Base-by-base conservation (phyloP, 2,329 filamentous ascomycete genomes). In the Alternaria postmessia region DNA sequence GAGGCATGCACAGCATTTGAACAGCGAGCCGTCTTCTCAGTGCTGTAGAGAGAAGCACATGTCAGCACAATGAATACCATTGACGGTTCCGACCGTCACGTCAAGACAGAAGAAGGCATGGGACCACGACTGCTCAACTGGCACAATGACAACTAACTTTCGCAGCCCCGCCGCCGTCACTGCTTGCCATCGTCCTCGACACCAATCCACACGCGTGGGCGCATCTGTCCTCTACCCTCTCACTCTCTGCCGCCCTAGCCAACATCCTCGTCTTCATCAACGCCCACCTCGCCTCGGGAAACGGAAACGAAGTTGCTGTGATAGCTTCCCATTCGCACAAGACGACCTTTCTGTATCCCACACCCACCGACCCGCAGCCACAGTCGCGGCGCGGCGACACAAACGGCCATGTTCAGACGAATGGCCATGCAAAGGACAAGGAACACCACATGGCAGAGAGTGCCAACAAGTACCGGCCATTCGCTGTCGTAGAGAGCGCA, bases 191-290 rank as follows among this genome's bases (percentile, higher is more conserved):
- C 72, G 86, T 99, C 73, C 87, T 99, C 81, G 95, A 99, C 82
- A 97, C 94, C 26, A 99, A 99, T 77, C 95, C 95, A 3, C 91
- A 94, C 70, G 94, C 95, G 70, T 97, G 95, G 95, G 89, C 92
- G 7, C 85, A 92, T 61, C 87, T 98, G 44, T 84, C 89, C 62
- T 81, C 88, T 57, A 87, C 87, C 32, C 88, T 98, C 7, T 88
- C 94, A 28, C 87, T 99, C 62, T 91, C 91, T 51, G 90, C 91
- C 73, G 93, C 93, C 62, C 84, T 99, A 61, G 92, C 94, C 63
- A 91, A 94, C 80, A 87, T 98, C 65, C 89, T 98, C 73, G 90
- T 99, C 82, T 98, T 97, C 81, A 89, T 97, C 81, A 98, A 99
- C 79, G 93, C 94, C 56, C 96, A 99, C 76, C 86, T 99, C 32